Evolutionary conservation across 2,329 filamentous ascomycete species (phyloP), one percentile per base, ranked within the genome.

Genomic region (Fusarium ambrosium): DNA sequence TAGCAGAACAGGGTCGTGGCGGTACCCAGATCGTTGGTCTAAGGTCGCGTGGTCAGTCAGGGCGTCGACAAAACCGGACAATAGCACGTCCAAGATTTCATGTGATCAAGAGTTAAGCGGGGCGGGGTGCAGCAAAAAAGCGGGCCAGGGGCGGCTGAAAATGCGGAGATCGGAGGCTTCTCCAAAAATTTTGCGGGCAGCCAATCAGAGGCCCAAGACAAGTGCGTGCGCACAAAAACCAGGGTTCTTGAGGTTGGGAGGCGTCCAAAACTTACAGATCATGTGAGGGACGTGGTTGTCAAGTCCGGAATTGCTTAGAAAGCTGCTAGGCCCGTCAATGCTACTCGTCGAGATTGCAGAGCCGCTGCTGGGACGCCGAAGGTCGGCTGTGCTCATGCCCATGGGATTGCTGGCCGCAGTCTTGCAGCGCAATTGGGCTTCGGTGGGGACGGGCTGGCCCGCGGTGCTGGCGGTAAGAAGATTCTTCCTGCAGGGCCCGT

Each of bases 231-330:
- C 71, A 77, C 70, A 76, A 72, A 77, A 74, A 67, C 62, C 65
- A 74, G 66, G 53, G 34, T 64, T 55, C 48, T 32, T 67, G 64
- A 58, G 68, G 69, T 59, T 61, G 60, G 66, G 61, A 64, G 67
- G 32, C 61, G 45, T 64, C 37, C 56, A 69, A 74, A 68, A 85
- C 86, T 85, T 85, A 88, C 87, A 86, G 74, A 87, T 82, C 78
- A 86, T 82, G 79, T 87, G 85, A 74, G 86, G 84, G 67, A 86
- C 82, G 74, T 88, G 87, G 78, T 82, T 82, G 48, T 87, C 85
- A 56, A 82, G 73, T 58, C 72, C 77, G 39, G 77, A 77, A 72
- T 76, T 79, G 72, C 75, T 75, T 36, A 80, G 73, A 51, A 78
- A 79, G 43, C 72, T 68, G 48, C 73, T 71, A 36, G 72, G 74